Evolutionary conservation across 352 stramenopile species (phyloP), one percentile per base, ranked within the genome.

Genomic region (Blastocystis sp.): DNA sequence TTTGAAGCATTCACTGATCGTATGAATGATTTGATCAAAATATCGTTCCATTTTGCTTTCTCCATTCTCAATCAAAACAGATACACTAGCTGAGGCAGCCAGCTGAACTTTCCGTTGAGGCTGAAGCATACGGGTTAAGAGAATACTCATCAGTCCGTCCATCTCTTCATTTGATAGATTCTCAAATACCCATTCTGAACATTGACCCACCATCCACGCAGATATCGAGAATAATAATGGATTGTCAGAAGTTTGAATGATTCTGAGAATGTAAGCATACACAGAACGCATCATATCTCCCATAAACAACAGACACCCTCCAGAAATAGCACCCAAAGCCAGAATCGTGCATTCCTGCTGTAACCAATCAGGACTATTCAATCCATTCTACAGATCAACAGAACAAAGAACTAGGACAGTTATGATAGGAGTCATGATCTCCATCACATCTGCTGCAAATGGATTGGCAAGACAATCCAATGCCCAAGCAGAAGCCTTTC

Each of bases 321-420:
- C n/a, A 16, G 74, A 86, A 32, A 86, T 86, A 43, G 74, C 74
- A 24, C 74, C 74, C 24, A 86, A 16, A 39, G 66, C 66, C 27
- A 78, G 21, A 21, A 78, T 16, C 35, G 37, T 37, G 1, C 12
- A 16, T 49, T 78, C 66, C 66, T 78, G 66, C 39, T 54, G 24
- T 24, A 78, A 49, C 66, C 66, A 78, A 24, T 78, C 66, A 32
- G 11, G 12, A n/a, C 37, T 59, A 21, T 78, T 57, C 37, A 78
- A 21, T 21, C 66, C 66, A 1, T 32, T 39, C 66, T 78, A 78
- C 39, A 24, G 9, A 6, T 56, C 37, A 78, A 21, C 16, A 6
- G n/a, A n/a, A n/a, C n/a, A n/a, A n/a, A 35, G 3, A 21, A 29
- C 14, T 24, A 19, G 19, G 24, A 86, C 74, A 16, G n/a, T 46